A percentile compares a stretch with the other conserved stretches of the same genome.
These are phyloP conservation scores for Saccharomycopsis fodiens DNA, from an alignment of 805 yeast genomes.

Conservation along the genomic window DNA sequence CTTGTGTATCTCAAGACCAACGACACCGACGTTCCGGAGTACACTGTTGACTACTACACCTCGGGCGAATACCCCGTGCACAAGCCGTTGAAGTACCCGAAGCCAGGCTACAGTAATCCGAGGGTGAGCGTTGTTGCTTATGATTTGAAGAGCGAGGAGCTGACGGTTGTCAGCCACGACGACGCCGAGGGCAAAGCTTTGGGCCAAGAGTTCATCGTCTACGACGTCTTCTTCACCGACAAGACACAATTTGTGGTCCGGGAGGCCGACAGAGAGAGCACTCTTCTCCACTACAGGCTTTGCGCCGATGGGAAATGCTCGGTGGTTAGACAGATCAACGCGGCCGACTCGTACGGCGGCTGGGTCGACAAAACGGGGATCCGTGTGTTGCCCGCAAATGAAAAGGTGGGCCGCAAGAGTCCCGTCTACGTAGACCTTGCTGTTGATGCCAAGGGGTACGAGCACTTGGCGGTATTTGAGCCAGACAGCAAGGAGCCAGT, in stretches of 20 bases:
- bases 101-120: constrained; percentile 77
- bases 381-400: constrained; percentile 31
- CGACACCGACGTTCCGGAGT: constrained; percentile 68
- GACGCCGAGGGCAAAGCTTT: constrained; percentile 21
- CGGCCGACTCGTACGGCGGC: constrained; percentile 37
- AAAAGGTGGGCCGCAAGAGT: constrained; percentile 24
- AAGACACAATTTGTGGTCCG: constrained; percentile 44
- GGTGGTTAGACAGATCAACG: constrained; percentile 37
- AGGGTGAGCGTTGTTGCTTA: constrained; percentile 46
- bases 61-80: constrained; percentile 57
- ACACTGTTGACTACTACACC: constrained; percentile 67
- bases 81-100: constrained; percentile 66
- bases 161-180: constrained; percentile 24
- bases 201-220: constrained; percentile 46
- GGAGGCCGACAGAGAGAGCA: constrained; percentile 57
- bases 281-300: constrained; percentile 41
- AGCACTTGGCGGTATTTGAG: constrained; percentile 57
- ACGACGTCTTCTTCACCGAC: constrained; percentile 56
- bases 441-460: constrained; percentile 42
- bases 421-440: constrained; percentile 61
- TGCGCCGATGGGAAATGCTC: constrained; percentile 31
- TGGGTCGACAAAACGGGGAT: constrained; percentile 53
- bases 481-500: constrained; percentile 36
- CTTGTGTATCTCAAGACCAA: constrained; percentile 60
- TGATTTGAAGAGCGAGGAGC: constrained; percentile 23